Conservation (phyloP, 2,329 filamentous ascomycete species). For the Neofusicoccum laricinum region DNA sequence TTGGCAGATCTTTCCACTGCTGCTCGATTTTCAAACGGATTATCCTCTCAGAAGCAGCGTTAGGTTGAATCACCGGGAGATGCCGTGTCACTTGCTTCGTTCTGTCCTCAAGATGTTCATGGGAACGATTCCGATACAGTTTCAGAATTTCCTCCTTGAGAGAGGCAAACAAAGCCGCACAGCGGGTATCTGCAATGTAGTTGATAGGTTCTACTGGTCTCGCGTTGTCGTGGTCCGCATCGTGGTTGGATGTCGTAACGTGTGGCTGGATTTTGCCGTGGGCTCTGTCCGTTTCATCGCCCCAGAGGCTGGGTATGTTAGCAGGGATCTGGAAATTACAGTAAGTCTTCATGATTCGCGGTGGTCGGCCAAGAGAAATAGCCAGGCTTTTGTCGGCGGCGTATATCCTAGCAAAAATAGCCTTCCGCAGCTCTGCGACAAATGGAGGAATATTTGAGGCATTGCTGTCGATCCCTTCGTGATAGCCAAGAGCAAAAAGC, state of each 20-base stretch:
- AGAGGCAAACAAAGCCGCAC: conserved; percentile 13
- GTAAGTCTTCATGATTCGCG: conserved; percentile 43
- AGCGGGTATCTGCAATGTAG: conserved; percentile 16
- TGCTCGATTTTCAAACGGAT: conserved; percentile 1
- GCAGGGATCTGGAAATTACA: conserved; percentile 33
- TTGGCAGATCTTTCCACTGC: conserved; percentile 27
- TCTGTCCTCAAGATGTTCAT: background rate
- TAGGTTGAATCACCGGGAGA: background rate
- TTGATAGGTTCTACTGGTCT: background rate
- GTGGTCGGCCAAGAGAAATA: conserved; percentile 50
- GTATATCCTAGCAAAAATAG: conserved; percentile 43
- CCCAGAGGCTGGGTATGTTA: background rate
- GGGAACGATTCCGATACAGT: background rate
- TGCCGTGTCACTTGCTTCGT: conserved; percentile 13
- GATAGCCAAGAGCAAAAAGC: conserved; percentile 48
- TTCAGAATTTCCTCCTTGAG: conserved; percentile 19
- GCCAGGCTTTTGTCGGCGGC: conserved; percentile 48
- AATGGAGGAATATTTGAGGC: conserved; percentile 29
- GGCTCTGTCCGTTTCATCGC: background rate
- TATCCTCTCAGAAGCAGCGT: background rate
- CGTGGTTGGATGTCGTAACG: background rate
- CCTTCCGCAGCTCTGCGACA: conserved; percentile 39
- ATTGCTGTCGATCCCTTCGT: conserved; percentile 39
- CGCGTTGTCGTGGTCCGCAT: conserved; percentile 16
- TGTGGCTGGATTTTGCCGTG: background rate